phyloP scores from a whole-genome alignment of 805 yeast species.

The Candida berthetii region DNA sequence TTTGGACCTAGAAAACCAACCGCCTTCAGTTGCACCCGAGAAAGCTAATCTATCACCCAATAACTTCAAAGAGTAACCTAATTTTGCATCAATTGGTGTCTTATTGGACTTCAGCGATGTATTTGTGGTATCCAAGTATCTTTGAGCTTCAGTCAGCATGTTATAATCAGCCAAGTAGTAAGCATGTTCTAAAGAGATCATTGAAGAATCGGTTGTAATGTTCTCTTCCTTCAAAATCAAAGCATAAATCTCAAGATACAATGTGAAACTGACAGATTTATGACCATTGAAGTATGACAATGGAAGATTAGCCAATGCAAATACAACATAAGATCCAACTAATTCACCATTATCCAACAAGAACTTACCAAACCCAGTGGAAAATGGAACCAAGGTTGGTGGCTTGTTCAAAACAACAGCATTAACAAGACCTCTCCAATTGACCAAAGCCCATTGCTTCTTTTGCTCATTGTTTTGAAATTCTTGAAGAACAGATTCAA shows the following conservation, averaged over 20 bases:
- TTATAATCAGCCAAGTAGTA: slow-evolving; percentile 66
- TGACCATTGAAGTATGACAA: slow-evolving; percentile 21
- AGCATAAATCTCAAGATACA: slow-evolving; percentile 23
- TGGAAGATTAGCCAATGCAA: slow-evolving; percentile 41
- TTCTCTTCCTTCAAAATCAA: slow-evolving; percentile 17
- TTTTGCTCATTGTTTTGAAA: slow-evolving; percentile 32
- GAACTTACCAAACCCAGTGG: slow-evolving; percentile 45
- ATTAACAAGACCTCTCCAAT: slow-evolving; percentile 46
- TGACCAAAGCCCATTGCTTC: slow-evolving; percentile 40
- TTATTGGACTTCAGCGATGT: slow-evolving; percentile 32
- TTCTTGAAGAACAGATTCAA: slow-evolving; percentile 44
- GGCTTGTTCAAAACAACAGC: slow-evolving; percentile 30
- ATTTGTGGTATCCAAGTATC: slow-evolving; percentile 49
- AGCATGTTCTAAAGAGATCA: slow-evolving; percentile 64
- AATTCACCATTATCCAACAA: slow-evolving; percentile 26
- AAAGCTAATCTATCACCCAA: slow-evolving; percentile 43
- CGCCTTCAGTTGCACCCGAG: slow-evolving; percentile 40
- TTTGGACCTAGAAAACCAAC: slow-evolving; percentile 79
- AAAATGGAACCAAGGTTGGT: slow-evolving; percentile 30
- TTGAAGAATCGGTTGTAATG: slow-evolving; percentile 37
- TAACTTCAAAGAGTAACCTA: slow-evolving; percentile 26
- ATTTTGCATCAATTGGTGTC: slow-evolving; percentile 25
- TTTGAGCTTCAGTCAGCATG: slow-evolving; percentile 48
- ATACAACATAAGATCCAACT: slow-evolving; percentile 38
- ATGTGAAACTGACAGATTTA: slow-evolving; percentile 18